A percentile compares a stretch with the other conserved stretches of the same genome.
Conservation (phyloP, 2,329 filamentous ascomycete genomes). For the Venturia nashicola region DNA sequence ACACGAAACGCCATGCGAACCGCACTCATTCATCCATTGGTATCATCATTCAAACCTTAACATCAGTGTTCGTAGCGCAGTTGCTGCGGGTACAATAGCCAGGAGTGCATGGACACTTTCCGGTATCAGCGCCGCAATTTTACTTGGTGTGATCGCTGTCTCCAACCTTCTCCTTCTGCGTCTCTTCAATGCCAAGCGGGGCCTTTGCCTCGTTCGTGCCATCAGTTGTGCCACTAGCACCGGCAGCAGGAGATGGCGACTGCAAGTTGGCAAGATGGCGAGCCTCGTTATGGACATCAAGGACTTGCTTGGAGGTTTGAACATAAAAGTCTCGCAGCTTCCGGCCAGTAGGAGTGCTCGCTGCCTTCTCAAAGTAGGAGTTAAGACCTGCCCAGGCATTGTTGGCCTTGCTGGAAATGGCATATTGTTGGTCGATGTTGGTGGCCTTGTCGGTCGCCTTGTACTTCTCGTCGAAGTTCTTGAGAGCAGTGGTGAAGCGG, state of each 20-base stretch:
- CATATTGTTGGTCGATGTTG: conserved; percentile 73
- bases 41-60: not conserved
- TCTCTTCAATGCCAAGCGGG: conserved; percentile 21
- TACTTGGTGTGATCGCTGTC: conserved; percentile 33
- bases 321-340: conserved; percentile 82
- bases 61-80: conserved; percentile 34
- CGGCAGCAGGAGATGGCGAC: conserved; percentile 43
- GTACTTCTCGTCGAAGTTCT: conserved; percentile 70
- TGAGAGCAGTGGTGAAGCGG: conserved; percentile 66
- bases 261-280: conserved; percentile 80
- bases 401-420: conserved; percentile 61
- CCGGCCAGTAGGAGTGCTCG: conserved; percentile 75
- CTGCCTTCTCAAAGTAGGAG: conserved; percentile 92
- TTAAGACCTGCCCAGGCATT: conserved; percentile 54
- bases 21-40: not conserved
- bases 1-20: not conserved
- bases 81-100: conserved; percentile 35
- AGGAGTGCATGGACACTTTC: conserved; percentile 32
- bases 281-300: conserved; percentile 89
- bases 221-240: conserved; percentile 34
- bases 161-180: conserved; percentile 25
- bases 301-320: conserved; percentile 72
- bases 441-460: conserved; percentile 79
- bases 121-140: conserved; percentile 32
- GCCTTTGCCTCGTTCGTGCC: conserved; percentile 22